A percentile compares a stretch with the other conserved stretches of the same genome.
phyloP scores from a whole-genome alignment of 441 rosid genomes.

The Euphorbia celastroides region DNA sequence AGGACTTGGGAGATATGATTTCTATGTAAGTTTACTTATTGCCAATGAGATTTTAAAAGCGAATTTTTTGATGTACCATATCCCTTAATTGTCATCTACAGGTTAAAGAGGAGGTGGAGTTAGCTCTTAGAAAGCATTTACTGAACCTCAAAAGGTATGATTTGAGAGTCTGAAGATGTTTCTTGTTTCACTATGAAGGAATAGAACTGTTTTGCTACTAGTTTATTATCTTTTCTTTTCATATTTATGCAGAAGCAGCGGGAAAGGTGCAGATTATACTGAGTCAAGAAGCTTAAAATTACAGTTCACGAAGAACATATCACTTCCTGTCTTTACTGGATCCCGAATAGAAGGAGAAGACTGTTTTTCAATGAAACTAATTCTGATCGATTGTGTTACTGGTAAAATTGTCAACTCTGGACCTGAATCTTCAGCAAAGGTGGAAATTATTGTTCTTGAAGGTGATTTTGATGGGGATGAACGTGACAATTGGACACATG shows the following conservation, averaged over 20 bases:
- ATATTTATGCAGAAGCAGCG: slow-evolving; percentile 48
- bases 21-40: neutral
- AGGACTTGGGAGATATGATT: no score
- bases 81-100: slow-evolving; percentile 25
- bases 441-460: slow-evolving; percentile 88
- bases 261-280: slow-evolving; percentile 48
- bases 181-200: neutral
- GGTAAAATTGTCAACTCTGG: slow-evolving; percentile 58
- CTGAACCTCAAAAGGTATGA: slow-evolving; percentile 57
- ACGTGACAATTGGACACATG: slow-evolving; percentile 59
- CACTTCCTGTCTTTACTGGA: slow-evolving; percentile 87
- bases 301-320: slow-evolving; percentile 56
- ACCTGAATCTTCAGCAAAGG: slow-evolving; percentile 63
- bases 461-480: slow-evolving; percentile 81
- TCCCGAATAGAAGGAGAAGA: slow-evolving; percentile 91
- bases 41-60: neutral
- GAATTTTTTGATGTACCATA: neutral
- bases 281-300: slow-evolving; percentile 66
- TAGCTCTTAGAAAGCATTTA: slow-evolving; percentile 76
- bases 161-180: slow-evolving; percentile 10
- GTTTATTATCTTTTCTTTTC: slow-evolving; percentile 12
- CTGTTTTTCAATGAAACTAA: slow-evolving; percentile 47
- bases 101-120: slow-evolving; percentile 96
- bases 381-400: slow-evolving; percentile 55
- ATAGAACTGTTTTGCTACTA: neutral